Evolutionary conservation across 441 rosid genomes (phyloP).

Genomic region (Bruguiera hainesii): DNA sequence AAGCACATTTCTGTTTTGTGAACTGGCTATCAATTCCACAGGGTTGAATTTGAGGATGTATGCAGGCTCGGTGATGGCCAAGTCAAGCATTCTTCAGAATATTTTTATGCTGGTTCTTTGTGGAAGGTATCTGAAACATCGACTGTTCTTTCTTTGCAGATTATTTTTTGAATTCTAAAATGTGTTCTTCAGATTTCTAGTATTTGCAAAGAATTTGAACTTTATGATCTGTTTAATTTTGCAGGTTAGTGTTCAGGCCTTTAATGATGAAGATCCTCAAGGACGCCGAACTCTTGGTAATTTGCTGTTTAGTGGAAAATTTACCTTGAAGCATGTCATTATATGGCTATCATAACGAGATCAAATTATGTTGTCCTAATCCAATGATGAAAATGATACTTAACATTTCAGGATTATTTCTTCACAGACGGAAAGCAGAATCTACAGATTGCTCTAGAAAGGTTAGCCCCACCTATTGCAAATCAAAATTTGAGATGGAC

Average conservation of each 20-base stretch:
- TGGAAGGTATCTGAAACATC: conserved; percentile 72
- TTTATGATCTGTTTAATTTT: conserved; percentile 20
- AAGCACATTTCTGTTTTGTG: conserved; percentile 17
- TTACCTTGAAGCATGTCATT: conserved; percentile 3
- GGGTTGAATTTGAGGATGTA: conserved; percentile 89
- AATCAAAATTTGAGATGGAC: conserved; percentile 4
- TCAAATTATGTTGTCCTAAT: background rate
- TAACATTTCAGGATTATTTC: conserved; percentile 69
- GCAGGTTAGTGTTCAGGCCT: conserved; percentile 94
- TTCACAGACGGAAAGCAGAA: conserved; percentile 91
- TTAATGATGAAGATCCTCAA: conserved; percentile 95
- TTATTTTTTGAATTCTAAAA: background rate
- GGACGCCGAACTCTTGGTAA: conserved; percentile 93
- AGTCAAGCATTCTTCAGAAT: conserved; percentile 92
- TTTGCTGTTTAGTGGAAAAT: conserved; percentile 15
- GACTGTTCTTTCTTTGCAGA: background rate
- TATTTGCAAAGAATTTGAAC: background rate
- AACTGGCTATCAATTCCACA: conserved; percentile 30
- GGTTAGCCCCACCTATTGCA: conserved; percentile 34
- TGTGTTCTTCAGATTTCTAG: conserved; percentile 3
- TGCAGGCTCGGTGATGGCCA: conserved; percentile 89
- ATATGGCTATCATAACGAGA: background rate
- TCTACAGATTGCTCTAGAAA: conserved; percentile 61
- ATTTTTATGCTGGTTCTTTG: conserved; percentile 91
- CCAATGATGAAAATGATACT: background rate